A percentile compares a stretch with the other conserved stretches of the same genome.
phyloP scores from a whole-genome alignment of 1,284 basidiomycete genomes.

The Amylostereum areolatum region DNA sequence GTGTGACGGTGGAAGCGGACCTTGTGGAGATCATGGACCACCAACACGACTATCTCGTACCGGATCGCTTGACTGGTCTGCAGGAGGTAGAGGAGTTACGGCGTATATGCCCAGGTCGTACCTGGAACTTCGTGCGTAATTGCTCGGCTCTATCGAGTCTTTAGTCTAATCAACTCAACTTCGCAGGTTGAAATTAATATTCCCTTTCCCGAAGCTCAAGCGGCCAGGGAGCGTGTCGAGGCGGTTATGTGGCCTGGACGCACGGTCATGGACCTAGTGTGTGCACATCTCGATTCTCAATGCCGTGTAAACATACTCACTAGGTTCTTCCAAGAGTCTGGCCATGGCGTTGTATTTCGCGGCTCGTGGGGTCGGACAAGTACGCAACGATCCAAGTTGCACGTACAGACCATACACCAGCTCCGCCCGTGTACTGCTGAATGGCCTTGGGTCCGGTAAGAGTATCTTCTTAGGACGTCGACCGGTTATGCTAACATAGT shows the following conservation, averaged over 20 bases:
- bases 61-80: conserved; percentile 82
- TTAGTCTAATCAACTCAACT: not conserved
- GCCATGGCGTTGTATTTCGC: conserved; percentile 93
- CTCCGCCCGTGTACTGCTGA: conserved; percentile 79
- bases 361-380: conserved; percentile 65
- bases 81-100: conserved; percentile 74
- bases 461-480: no score
- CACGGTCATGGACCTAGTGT: conserved; percentile 91
- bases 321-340: conserved; percentile 59
- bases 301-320: no score
- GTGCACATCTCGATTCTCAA: conserved; percentile 14
- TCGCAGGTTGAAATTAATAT: conserved; percentile 79
- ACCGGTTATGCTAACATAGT: no score
- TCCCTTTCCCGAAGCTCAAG: conserved; percentile 71
- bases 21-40: not conserved
- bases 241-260: conserved; percentile 75
- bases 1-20: conserved; percentile 15
- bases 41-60: conserved; percentile 53
- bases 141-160: not conserved
- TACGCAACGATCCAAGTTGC: conserved; percentile 32
- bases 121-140: conserved; percentile 80
- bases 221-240: conserved; percentile 51
- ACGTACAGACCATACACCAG: conserved; percentile 56
- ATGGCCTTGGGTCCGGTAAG: conserved; percentile 75
- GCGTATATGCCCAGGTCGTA: conserved; percentile 62